Percentiles rank a stretch among this genome's conserved stretches.
These are phyloP conservation scores for Candida quercuum DNA, from an alignment of 805 yeast genomes.

Conservation along the genomic window DNA sequence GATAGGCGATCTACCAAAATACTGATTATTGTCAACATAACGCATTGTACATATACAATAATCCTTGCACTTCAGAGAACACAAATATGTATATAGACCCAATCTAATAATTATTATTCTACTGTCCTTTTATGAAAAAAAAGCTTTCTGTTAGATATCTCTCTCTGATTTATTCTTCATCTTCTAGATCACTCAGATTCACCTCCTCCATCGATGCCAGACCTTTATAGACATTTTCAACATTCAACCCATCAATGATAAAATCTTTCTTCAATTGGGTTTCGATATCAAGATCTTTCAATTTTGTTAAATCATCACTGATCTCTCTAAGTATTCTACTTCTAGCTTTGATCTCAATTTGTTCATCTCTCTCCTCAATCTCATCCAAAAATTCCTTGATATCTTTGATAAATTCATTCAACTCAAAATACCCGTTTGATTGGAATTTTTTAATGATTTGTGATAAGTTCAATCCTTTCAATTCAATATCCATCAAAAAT, in stretches of 20 bases:
- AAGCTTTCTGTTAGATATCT: too few relatives aligned
- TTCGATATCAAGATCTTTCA: constrained; percentile 9
- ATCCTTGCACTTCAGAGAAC: background rate
- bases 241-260: constrained; percentile 18
- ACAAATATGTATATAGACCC: background rate
- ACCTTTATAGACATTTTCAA: constrained; percentile 27
- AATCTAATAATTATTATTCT: constrained; percentile 2
- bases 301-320: constrained; percentile 8
- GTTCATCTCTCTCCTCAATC: constrained; percentile 13
- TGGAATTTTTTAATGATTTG: constrained; percentile 10
- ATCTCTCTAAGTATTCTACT: constrained; percentile 16
- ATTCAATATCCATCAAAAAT: constrained; percentile 15
- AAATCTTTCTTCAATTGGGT: constrained; percentile 23
- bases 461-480: constrained; percentile 6
- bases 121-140: too few relatives aligned
- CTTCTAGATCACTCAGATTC: constrained; percentile 21
- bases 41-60: background rate
- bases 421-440: constrained; percentile 7
- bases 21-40: background rate
- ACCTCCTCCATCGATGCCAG: constrained; percentile 23
- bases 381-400: constrained; percentile 13
- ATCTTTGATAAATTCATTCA: constrained; percentile 18
- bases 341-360: constrained; percentile 12
- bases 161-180: background rate
- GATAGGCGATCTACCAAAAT: constrained; percentile 1